Percentiles rank a stretch among this genome's conserved stretches.
phyloP scores from a whole-genome alignment of 192 early-diverging fungal genomes.

The Backusella parvicylindrica region DNA sequence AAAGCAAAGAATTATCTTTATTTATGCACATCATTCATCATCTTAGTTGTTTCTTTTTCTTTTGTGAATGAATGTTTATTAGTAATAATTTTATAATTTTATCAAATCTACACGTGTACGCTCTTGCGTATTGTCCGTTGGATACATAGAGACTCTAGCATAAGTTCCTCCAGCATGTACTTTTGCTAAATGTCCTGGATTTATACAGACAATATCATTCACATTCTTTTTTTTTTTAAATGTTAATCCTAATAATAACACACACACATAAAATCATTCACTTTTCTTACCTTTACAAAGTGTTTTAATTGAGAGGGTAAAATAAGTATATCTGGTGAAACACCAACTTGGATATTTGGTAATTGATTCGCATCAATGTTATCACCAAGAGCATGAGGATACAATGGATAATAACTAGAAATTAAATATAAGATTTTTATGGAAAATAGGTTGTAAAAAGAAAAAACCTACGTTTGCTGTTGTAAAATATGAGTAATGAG shows the following conservation, averaged over 20 bases:
- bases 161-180: slow-evolving; percentile 77
- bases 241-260: no score
- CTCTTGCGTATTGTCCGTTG: slow-evolving; percentile 35
- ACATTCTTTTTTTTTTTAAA: slow-evolving; percentile 34
- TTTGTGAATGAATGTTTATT: background rate
- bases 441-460: background rate
- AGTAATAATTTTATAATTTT: slow-evolving; percentile 25
- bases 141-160: slow-evolving; percentile 70
- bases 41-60: no score
- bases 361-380: slow-evolving; percentile 29
- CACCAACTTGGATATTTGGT: slow-evolving; percentile 41
- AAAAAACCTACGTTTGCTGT: slow-evolving; percentile 61
- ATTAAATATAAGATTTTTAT: background rate
- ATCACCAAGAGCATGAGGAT: slow-evolving; percentile 43
- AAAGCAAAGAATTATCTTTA: no score
- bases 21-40: no score
- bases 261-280: no score
- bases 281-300: slow-evolving; percentile 56
- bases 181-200: slow-evolving; percentile 77
- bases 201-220: slow-evolving; percentile 77
- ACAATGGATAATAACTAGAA: slow-evolving; percentile 80
- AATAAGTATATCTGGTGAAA: slow-evolving; percentile 83
- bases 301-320: slow-evolving; percentile 68
- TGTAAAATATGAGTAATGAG: slow-evolving; percentile 74
- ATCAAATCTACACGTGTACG: slow-evolving; percentile 39